Base-by-base conservation (phyloP, 2,329 filamentous ascomycete genomes). In the Scedosporium minutisporum region DNA sequence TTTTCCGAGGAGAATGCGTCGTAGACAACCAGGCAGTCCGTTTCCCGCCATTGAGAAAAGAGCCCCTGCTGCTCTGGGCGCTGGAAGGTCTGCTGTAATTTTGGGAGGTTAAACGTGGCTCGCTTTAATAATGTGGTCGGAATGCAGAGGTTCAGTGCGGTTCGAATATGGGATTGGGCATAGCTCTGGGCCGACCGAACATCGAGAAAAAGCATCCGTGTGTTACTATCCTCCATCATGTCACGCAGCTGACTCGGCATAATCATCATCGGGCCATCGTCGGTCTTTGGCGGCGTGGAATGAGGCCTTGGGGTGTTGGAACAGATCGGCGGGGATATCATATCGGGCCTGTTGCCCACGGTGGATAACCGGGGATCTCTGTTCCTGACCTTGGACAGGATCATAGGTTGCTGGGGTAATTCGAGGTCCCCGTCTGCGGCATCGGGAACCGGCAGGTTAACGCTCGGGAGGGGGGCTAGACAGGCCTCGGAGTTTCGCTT, bases 111-210 rank as follows among this genome's bases (percentile, higher is more conserved):
- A 74, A 96, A 97, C 0, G 92, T 96, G 0, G 91, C 87, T 59
- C 95, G 83, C 74, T 97, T 97, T 18, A 99, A 77, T 14, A 99
- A 78, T 0, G 93, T 97, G 0, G 95, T 97, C 0, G 95, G 95
- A 65, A 97, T 96, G 71, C 95, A 97, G 4, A 99, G 79, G 71
- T 96, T 97, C 38, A 99, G 76, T 0, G 93, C 91, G n/a, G 88
- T 87, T 59, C 81, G 77, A 62, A 97, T 89, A 33, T 90, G 86
- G 23, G 89, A 87, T 57, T 84, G 81, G 0, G 87, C 83, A 70
- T 89, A 97, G 67, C 93, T 91, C 21, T 92, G 91, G 29, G 88
- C 90, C 0, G 96, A 92, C 46, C 95, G 86, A 23, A 97, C 83
- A 72, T 99, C 95, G 4, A 99, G 77, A 1, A 97, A 72, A 38